phyloP scores from a whole-genome alignment of 192 early-diverging fungal genomes.

The Entophlyctis luteolus region DNA sequence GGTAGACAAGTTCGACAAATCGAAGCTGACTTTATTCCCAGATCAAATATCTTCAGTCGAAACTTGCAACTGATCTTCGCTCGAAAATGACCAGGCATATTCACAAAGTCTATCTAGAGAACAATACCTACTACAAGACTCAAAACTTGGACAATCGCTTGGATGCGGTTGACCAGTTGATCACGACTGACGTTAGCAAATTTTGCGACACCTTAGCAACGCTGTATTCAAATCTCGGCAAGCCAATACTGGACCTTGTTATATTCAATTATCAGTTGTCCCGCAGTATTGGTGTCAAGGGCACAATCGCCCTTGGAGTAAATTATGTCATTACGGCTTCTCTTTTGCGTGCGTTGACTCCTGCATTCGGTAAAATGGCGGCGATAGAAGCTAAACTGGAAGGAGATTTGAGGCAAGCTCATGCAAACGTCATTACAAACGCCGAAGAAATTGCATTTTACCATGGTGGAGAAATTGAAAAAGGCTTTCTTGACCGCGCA shows the following conservation, averaged over 20 bases:
- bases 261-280: constrained; percentile 72
- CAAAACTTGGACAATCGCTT: constrained; percentile 46
- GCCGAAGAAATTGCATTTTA: constrained; percentile 53
- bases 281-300: constrained; percentile 34
- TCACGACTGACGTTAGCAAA: constrained; percentile 64
- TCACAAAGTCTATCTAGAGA: constrained; percentile 37
- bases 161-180: constrained; percentile 46
- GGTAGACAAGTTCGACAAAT: constrained; percentile 49
- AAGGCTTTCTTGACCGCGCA: constrained; percentile 40
- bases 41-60: constrained; percentile 50
- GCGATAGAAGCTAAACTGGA: constrained; percentile 47
- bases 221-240: constrained; percentile 72
- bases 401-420: constrained; percentile 45
- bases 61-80: constrained; percentile 44
- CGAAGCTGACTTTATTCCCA: background rate
- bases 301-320: constrained; percentile 33
- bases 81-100: constrained; percentile 38
- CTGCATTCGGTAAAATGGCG: constrained; percentile 47
- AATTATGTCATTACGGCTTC: constrained; percentile 41
- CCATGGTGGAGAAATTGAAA: constrained; percentile 43
- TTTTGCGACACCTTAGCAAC: constrained; percentile 65
- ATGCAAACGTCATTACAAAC: constrained; percentile 44
- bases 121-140: constrained; percentile 44
- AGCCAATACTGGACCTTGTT: constrained; percentile 69
- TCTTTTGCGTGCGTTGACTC: constrained; percentile 38